Conservation (phyloP, 192 early-diverging fungal species). For the Linnemannia exigua region DNA sequence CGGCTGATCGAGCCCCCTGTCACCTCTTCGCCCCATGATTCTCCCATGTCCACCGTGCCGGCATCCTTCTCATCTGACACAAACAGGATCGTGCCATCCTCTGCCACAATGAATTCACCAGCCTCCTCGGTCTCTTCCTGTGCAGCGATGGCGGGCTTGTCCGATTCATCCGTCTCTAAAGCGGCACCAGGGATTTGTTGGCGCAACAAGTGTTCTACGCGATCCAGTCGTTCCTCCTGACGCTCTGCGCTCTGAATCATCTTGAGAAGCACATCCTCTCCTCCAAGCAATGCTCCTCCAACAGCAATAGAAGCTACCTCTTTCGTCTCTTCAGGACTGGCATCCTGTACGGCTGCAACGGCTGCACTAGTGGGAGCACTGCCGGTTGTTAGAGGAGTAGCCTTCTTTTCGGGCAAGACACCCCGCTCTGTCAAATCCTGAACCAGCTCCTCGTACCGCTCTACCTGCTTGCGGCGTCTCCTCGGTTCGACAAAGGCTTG, state of each 20-base stretch:
- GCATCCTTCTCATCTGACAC: slow-evolving; percentile 6
- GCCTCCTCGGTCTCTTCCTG: slow-evolving; percentile 6
- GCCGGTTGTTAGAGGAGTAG: not conserved
- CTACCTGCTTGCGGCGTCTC: slow-evolving; percentile 75
- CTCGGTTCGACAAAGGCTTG: slow-evolving; percentile 83
- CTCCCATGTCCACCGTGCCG: slow-evolving; percentile 9
- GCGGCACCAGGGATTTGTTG: slow-evolving; percentile 1
- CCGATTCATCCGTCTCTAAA: not conserved
- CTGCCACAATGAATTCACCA: slow-evolving; percentile 15
- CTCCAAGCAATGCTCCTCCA: slow-evolving; percentile 44
- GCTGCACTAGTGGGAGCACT: not conserved
- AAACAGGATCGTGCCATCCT: slow-evolving; percentile 30
- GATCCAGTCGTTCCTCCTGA: slow-evolving; percentile 41
- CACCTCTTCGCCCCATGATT: slow-evolving; percentile 34
- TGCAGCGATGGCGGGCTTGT: not conserved
- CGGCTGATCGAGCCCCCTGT: not conserved
- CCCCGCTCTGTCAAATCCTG: slow-evolving; percentile 48
- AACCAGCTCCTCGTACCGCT: slow-evolving; percentile 74
- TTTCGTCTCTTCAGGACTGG: not conserved
- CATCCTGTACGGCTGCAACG: not conserved
- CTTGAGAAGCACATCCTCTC: slow-evolving; percentile 40
- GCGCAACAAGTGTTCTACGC: slow-evolving; percentile 31
- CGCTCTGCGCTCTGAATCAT: slow-evolving; percentile 47
- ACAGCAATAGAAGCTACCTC: slow-evolving; percentile 15
- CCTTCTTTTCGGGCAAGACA: slow-evolving; percentile 37